Conservation (phyloP, 257 asterid species). For the Lycium barbarum region DNA sequence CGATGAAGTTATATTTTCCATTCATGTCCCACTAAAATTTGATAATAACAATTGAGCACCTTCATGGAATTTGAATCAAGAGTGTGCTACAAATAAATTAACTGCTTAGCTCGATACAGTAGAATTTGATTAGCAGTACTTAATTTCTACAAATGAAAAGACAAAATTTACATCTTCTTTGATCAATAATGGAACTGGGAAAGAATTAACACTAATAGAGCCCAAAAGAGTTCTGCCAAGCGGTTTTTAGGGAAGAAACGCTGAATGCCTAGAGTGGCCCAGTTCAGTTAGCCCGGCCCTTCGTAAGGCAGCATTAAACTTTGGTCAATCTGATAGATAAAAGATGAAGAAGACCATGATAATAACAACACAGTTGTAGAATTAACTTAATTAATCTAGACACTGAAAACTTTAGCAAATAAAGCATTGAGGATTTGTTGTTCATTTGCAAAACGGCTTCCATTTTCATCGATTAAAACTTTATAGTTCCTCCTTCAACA, state of each 20-base stretch:
- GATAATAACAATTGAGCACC: neutral
- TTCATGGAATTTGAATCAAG: neutral
- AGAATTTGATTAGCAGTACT: neutral
- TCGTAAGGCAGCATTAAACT: neutral
- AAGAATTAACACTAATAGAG: neutral
- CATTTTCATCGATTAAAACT: neutral
- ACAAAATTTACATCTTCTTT: neutral
- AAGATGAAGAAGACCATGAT: neutral
- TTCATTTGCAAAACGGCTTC: neutral
- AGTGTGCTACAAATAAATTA: neutral
- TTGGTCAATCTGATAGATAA: neutral
- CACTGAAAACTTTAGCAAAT: neutral
- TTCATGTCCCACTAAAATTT: neutral
- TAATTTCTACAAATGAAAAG: neutral
- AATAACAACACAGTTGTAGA: neutral
- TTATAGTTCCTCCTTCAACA: conserved; percentile 8
- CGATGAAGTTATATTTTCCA: neutral
- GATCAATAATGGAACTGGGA: neutral
- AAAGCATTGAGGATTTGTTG: neutral
- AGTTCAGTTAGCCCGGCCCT: neutral
- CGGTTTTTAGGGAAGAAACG: neutral
- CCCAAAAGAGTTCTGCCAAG: neutral
- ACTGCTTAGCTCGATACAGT: neutral
- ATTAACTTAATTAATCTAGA: neutral
- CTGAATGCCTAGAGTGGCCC: neutral